Conservation (phyloP, 768 basidiomycete genomes). For the Tricholoma sp. region DNA sequence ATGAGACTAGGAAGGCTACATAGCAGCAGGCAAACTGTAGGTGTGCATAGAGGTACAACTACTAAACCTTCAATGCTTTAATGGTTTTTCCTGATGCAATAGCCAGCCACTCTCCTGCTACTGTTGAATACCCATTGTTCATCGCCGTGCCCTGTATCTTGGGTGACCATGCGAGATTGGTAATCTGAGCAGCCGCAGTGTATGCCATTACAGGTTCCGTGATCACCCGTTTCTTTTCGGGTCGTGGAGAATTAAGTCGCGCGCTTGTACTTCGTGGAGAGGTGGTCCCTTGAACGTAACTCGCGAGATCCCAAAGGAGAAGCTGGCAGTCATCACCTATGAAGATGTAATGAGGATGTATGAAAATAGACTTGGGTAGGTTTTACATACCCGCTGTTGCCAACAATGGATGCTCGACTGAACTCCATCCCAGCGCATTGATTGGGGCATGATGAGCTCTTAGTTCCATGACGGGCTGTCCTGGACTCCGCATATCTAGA, state of each 20-base stretch:
- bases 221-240: slow-evolving; percentile 73
- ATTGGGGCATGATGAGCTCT: slow-evolving; percentile 77
- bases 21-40: neutral
- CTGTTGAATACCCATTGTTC: slow-evolving; percentile 68
- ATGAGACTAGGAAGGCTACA: neutral
- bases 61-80: slow-evolving; percentile 75
- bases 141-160: slow-evolving; percentile 72
- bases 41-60: neutral
- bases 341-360: slow-evolving; percentile 4
- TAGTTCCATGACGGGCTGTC: slow-evolving; percentile 90
- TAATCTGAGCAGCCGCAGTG: slow-evolving; percentile 71
- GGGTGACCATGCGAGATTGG: slow-evolving; percentile 87
- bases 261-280: slow-evolving; percentile 71
- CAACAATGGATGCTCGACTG: slow-evolving; percentile 75
- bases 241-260: slow-evolving; percentile 74
- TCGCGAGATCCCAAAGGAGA: slow-evolving; percentile 86
- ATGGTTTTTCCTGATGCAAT: slow-evolving; percentile 79
- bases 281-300: slow-evolving; percentile 53
- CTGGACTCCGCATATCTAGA: slow-evolving; percentile 95
- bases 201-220: slow-evolving; percentile 84
- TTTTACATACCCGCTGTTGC: slow-evolving; percentile 75
- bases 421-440: slow-evolving; percentile 89
- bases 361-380: neutral
- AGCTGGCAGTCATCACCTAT: slow-evolving; percentile 92
- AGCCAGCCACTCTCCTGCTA: slow-evolving; percentile 83